Evolutionary conservation across 768 basidiomycete species (phyloP), one percentile per base, ranked within the genome.

Genomic region (Basidioascus undulatus): DNA sequence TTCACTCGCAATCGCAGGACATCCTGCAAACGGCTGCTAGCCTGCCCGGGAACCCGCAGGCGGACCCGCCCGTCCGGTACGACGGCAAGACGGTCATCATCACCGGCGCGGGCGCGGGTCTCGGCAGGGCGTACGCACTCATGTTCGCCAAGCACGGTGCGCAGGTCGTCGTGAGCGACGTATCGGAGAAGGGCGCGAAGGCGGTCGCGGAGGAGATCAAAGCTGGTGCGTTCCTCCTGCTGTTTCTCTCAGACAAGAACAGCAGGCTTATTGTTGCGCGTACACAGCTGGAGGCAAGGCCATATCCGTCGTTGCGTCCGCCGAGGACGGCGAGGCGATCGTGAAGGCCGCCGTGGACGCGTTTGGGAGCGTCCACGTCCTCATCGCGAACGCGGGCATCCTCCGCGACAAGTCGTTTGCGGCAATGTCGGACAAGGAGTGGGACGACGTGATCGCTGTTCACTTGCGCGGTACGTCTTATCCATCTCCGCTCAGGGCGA

Each of bases 111-210:
- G 89, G 89, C 32, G 82, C 78, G 21, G 92, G 89, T 39, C 72
- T 98, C 24, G 92, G 92, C 15, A 74, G 92, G 23, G 70, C 71
- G 2, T 92, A 96, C 54, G 80, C 92, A 0, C 66, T 76, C 32
- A 80, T 94, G 79, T 96, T 77, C 53, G 80, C 69, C 20, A 72
- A 69, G 40, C 71, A 87, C 8, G 89, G 92, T n/a, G 89, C 84
- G 9, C 92, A 92, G 51, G 80, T 98, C 25, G 79, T 96, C 34
- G 72, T 96, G 32, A 98, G 96, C 55, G 92, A 98, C 52, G 75
- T 94, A 35, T 83, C 67, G 55, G 76, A 75, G 53, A 80, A 84
- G 50, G 75, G 69, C 2, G 86, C 86, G 6, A 70, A 71, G 18
- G 61, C 67, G 7, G 86, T 96, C 2, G 83, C 82, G 15, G 69